phyloP scores from a whole-genome alignment of 176 grass and related monocot genomes.

The Avena insularis region DNA sequence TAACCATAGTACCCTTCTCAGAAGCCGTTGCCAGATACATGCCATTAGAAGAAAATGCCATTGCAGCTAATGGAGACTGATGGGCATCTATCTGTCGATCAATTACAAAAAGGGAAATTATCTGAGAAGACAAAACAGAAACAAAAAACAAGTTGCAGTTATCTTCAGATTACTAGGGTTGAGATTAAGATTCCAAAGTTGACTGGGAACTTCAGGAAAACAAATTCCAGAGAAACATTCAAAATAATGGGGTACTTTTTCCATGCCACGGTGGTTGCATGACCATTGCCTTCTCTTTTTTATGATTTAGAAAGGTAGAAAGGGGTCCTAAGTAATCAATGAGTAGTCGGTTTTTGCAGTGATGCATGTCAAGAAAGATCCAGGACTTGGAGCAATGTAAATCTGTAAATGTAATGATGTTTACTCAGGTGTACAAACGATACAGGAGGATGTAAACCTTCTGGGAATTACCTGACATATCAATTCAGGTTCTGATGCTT shows the following conservation, averaged over 20 bases:
- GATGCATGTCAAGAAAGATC: not conserved
- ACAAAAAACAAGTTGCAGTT: not conserved
- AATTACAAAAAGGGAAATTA: slow-evolving; percentile 20
- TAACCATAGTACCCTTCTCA: slow-evolving; percentile 90
- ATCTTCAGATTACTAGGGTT: slow-evolving; percentile 7
- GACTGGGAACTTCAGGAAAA: not conserved
- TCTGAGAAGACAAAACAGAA: not conserved
- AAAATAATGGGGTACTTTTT: no score
- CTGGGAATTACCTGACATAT: slow-evolving; percentile 75
- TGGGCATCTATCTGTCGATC: slow-evolving; percentile 92
- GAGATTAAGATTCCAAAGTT: slow-evolving; percentile 25
- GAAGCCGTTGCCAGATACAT: slow-evolving; percentile 93
- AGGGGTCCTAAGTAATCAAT: slow-evolving; percentile 18
- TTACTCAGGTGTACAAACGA: not conserved
- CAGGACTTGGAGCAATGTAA: not conserved
- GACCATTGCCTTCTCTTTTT: not conserved
- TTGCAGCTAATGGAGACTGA: slow-evolving; percentile 75
- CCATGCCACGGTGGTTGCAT: not conserved
- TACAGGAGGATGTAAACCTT: slow-evolving; percentile 3
- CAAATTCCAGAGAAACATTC: no score
- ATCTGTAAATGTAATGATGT: not conserved
- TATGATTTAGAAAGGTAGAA: slow-evolving; percentile 7
- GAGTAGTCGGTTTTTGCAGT: slow-evolving; percentile 1
- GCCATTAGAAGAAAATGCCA: slow-evolving; percentile 80
- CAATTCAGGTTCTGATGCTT: slow-evolving; percentile 89